These are phyloP conservation scores for Paramecium pentaurelia DNA, from an alignment of 73 alveolate species.

Conservation along the genomic window DNA sequence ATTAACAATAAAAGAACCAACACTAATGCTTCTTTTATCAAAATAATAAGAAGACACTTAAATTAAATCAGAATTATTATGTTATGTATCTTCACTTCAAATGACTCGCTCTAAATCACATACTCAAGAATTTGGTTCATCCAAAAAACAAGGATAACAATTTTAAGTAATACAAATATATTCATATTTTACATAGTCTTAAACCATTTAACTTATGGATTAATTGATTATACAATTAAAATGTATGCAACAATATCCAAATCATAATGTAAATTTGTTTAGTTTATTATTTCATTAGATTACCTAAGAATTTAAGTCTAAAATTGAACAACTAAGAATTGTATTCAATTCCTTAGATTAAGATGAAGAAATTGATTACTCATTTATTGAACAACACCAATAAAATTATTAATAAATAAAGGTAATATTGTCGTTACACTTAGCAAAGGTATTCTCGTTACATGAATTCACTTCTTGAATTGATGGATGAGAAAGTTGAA, in stretches of 20 bases:
- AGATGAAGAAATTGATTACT: background rate
- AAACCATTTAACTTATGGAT: background rate
- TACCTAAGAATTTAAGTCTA: background rate
- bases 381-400: background rate
- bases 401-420: background rate
- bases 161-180: background rate
- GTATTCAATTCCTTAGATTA: background rate
- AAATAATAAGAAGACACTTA: background rate
- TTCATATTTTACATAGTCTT: background rate
- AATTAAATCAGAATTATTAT: background rate
- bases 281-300: background rate
- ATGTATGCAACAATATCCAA: background rate
- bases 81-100: background rate
- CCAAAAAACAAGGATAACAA: background rate
- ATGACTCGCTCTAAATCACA: background rate
- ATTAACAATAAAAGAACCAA: background rate
- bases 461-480: background rate
- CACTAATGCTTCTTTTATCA: background rate
- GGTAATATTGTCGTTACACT: conserved; percentile 9
- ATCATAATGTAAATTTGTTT: background rate
- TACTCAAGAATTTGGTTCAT: background rate
- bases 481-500: conserved; percentile 44
- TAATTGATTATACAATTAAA: background rate
- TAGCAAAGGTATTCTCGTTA: conserved; percentile 37
- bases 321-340: background rate